Base-by-base conservation (phyloP, 768 basidiomycete species). In the Collybiopsis confluens region DNA sequence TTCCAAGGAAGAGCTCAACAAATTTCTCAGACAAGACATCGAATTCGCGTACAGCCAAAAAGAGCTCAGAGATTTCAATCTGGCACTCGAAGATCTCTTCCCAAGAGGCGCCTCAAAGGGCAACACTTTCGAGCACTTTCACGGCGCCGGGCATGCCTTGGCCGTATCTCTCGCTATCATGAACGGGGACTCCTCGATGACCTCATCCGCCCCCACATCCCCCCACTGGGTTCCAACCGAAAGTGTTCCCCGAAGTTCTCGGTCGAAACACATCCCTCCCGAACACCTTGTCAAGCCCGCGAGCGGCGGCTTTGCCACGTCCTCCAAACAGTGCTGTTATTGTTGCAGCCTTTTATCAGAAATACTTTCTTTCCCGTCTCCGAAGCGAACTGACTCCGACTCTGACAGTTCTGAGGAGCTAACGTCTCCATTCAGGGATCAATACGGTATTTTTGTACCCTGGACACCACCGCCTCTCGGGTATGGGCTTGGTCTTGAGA, bases 391-490 rank as follows among this genome's bases (percentile, higher is more conserved):
- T 33, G 7, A 9, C 10, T 33, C 50, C 18, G 21, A 38, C 15
- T 20, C 38, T 8, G 50, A 52, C 7, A 33, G 13, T 24, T 24
- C 35, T 8, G 23, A 16, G 15, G 50, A 52, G 9, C 26, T 11
- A 13, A 41, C 50, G 8, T 35, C 26, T 23, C 26, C 37, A 24
- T 40, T 52, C 23, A 52, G 26, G 35, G 23, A 28, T 42, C 16
- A 42, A 20, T 52, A 52, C 42, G 50, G 50, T 2, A 18, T 28
- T 41, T 9, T 52, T 23, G 37, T 52, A 9, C 50, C 50, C 30
- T 52, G 50, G 50, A 52, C 50, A 24, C 50, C 50, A 9, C 50
- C 50, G 26, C 50, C 50, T 16, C 37, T 52, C 13, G 50, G 50
- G 13, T 52, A 52, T 16, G 50, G 50, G 18, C 38, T 52, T 11